A percentile compares a stretch with the other conserved stretches of the same genome.
These are phyloP conservation scores for Fusarium nelsonii DNA, from an alignment of 2,329 filamentous ascomycete genomes.

Conservation along the genomic window DNA sequence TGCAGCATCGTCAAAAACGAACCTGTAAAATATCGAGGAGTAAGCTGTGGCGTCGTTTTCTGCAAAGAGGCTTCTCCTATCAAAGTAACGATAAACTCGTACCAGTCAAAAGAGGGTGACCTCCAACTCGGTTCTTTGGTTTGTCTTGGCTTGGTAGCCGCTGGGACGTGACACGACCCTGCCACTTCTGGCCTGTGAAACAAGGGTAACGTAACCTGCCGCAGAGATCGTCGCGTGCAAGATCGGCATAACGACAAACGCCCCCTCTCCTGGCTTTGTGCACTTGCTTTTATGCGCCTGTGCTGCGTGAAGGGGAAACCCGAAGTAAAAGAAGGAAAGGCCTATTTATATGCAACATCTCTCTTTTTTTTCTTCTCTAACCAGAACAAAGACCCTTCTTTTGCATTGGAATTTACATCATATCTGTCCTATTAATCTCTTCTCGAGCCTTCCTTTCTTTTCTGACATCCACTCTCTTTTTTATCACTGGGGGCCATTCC, in stretches of 20 bases:
- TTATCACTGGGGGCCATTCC: slow-evolving; percentile 22
- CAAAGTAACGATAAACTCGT: slow-evolving; percentile 14
- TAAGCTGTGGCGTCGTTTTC: slow-evolving; percentile 19
- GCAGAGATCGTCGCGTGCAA: slow-evolving; percentile 39
- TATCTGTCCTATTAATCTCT: not conserved
- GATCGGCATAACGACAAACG: slow-evolving; percentile 3
- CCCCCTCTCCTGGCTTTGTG: slow-evolving; percentile 29
- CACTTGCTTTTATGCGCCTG: slow-evolving; percentile 20
- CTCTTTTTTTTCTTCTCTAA: not conserved
- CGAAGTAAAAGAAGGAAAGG: slow-evolving; percentile 1
- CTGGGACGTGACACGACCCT: slow-evolving; percentile 30
- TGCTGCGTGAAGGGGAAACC: not conserved
- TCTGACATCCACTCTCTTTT: not conserved
- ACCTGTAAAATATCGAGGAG: not conserved
- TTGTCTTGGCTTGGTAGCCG: slow-evolving; percentile 31
- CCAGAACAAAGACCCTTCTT: slow-evolving; percentile 7
- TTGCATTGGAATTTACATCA: slow-evolving; percentile 1
- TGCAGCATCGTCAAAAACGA: not conserved
- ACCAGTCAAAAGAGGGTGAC: slow-evolving; percentile 22
- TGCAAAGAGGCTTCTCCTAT: not conserved
- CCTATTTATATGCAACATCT: slow-evolving; percentile 24
- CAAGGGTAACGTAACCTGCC: slow-evolving; percentile 42
- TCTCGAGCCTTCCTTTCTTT: not conserved
- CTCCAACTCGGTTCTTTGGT: slow-evolving; percentile 7
- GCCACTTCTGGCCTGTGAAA: slow-evolving; percentile 38